These are phyloP conservation scores for Angomonas ambiguus DNA, from an alignment of 208 protist genomes.

Conservation along the genomic window DNA sequence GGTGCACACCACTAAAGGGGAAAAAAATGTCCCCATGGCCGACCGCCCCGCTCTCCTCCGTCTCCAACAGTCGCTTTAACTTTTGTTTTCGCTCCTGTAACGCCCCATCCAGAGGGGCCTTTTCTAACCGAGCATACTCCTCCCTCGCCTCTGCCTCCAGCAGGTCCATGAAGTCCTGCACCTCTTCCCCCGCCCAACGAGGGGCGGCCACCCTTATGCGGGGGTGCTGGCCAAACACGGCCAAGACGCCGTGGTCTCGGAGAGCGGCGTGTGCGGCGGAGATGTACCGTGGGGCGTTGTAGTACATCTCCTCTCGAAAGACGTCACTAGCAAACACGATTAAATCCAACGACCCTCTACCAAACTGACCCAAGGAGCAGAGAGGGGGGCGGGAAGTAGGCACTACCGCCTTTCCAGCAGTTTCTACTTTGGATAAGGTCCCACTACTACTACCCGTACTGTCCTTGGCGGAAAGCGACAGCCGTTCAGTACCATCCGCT, in stretches of 20 bases:
- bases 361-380: conserved; percentile 33
- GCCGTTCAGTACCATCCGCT: background rate
- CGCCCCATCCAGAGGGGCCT: background rate
- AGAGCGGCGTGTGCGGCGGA: conserved; percentile 64
- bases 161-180: background rate
- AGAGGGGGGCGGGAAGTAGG: conserved; percentile 7
- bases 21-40: conserved; percentile 76
- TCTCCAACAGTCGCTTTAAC: conserved; percentile 25
- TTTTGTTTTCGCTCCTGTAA: background rate
- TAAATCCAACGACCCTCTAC: conserved; percentile 53
- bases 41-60: conserved; percentile 31
- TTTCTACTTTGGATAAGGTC: background rate
- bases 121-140: background rate
- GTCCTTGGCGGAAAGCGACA: too few relatives aligned
- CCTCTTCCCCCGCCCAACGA: background rate
- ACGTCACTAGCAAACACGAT: conserved; percentile 72
- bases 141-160: background rate
- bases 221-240: conserved; percentile 32
- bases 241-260: conserved; percentile 68
- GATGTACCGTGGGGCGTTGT: conserved; percentile 74
- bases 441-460: too few relatives aligned
- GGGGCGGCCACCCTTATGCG: conserved; percentile 41
- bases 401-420: background rate
- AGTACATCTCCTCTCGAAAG: conserved; percentile 70
- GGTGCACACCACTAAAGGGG: conserved; percentile 58